A percentile compares a stretch with the other conserved stretches of the same genome.
Evolutionary conservation across 1,284 basidiomycete species (phyloP).

Genomic region (Takashimella tepidaria): DNA sequence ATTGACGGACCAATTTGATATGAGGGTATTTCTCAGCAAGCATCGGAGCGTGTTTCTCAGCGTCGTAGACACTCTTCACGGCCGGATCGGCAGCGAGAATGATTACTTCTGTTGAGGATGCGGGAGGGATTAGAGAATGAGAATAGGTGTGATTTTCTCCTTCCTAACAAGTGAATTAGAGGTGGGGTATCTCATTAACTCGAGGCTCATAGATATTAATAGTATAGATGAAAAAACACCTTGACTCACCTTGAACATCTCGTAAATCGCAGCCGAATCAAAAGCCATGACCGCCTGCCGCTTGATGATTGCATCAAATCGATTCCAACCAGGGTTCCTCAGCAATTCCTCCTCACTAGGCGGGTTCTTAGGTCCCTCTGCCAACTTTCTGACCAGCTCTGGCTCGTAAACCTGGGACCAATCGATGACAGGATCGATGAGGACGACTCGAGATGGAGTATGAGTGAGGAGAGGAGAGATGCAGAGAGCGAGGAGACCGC

Average conservation of each 20-base stretch:
- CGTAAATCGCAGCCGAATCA: conserved; percentile 6
- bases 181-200: too few species aligned
- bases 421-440: conserved; percentile 12
- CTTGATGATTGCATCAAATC: conserved; percentile 7
- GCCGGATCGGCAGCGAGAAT: conserved; percentile 12
- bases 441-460: conserved; percentile 7
- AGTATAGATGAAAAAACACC: too few species aligned
- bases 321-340: conserved; percentile 9
- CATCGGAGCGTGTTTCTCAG: conserved; percentile 1
- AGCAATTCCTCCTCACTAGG: conserved; percentile 7
- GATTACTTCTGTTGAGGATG: conserved; percentile 7
- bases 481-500: conserved; percentile 2
- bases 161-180: too few species aligned
- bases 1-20: conserved; percentile 4
- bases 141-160: too few species aligned
- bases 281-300: conserved; percentile 5
- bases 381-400: conserved; percentile 2
- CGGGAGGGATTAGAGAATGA: not conserved
- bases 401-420: not conserved
- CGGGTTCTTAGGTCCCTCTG: not conserved
- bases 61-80: conserved; percentile 4
- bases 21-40: conserved; percentile 9
- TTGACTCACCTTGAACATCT: conserved; percentile 10
- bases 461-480: conserved; percentile 6
- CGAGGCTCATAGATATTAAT: too few species aligned